Conservation (phyloP, 2,329 filamentous ascomycete genomes). For the Aureobasidium subglaciale region DNA sequence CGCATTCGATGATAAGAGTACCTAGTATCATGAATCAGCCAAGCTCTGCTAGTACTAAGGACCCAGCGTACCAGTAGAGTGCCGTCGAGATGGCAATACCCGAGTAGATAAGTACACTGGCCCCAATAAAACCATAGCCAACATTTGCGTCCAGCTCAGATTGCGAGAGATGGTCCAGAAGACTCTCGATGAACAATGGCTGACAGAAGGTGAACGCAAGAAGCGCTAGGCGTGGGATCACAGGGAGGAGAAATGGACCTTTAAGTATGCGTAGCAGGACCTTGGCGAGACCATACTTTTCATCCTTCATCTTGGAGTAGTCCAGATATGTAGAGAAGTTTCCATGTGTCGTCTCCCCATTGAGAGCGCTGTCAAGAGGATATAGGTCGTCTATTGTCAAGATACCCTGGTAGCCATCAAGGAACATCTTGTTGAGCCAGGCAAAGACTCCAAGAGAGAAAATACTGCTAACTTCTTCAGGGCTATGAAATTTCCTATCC, state of each 20-base stretch:
- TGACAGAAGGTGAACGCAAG: not conserved
- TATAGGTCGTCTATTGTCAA: not conserved
- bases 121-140: not conserved
- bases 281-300: not conserved
- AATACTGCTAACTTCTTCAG: not conserved
- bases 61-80: not conserved
- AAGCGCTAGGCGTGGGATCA: not conserved
- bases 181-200: not conserved
- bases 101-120: not conserved
- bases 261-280: not conserved
- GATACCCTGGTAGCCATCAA: not conserved
- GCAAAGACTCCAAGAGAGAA: not conserved
- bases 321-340: not conserved
- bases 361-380: not conserved
- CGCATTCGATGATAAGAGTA: not conserved
- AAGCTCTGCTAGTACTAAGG: too few species aligned
- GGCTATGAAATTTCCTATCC: not conserved
- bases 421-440: conserved; percentile 5
- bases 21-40: not conserved
- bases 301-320: not conserved
- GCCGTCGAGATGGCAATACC: not conserved
- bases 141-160: not conserved
- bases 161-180: not conserved
- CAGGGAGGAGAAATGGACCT: not conserved
- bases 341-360: not conserved